phyloP scores from a whole-genome alignment of 169 alveolate species.

The Amoebophrya sp. region DNA sequence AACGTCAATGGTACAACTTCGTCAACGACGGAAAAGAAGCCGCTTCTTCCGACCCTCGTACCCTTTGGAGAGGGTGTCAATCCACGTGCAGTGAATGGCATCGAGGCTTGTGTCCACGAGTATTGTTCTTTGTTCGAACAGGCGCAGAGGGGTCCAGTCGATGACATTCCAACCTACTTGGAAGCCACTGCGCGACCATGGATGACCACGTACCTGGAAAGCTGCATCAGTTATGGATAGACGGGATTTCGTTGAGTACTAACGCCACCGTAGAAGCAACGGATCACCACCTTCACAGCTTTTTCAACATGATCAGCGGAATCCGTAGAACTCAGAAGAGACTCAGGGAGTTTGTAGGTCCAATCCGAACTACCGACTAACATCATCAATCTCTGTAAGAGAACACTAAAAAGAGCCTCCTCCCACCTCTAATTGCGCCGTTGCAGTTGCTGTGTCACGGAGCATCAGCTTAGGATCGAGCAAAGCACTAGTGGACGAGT shows the following conservation, averaged over 20 bases:
- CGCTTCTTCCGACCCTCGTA: neutral
- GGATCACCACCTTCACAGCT: too few relatives aligned
- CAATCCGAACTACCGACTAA: too few relatives aligned
- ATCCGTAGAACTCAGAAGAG: too few relatives aligned
- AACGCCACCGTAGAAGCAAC: too few relatives aligned
- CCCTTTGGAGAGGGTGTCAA: neutral
- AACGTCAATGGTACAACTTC: neutral
- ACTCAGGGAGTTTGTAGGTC: too few relatives aligned
- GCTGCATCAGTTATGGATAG: too few relatives aligned
- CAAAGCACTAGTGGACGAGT: neutral
- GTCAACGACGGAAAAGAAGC: neutral
- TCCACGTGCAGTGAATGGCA: neutral
- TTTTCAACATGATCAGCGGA: too few relatives aligned
- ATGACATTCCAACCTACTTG: conserved; percentile 6
- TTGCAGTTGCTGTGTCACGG: too few relatives aligned
- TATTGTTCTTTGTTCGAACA: neutral
- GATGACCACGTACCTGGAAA: conserved; percentile 16
- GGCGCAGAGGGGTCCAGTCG: conserved; percentile 3
- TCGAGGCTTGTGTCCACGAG: conserved; percentile 15
- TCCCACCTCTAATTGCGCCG: too few relatives aligned
- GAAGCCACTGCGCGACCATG: neutral
- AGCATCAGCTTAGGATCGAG: neutral
- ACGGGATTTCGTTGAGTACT: too few relatives aligned
- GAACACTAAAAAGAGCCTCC: too few relatives aligned
- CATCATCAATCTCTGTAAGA: too few relatives aligned